Evolutionary conservation across 768 basidiomycete genomes (phyloP), one percentile per base, ranked within the genome.

Genomic region (Suillus lakei): DNA sequence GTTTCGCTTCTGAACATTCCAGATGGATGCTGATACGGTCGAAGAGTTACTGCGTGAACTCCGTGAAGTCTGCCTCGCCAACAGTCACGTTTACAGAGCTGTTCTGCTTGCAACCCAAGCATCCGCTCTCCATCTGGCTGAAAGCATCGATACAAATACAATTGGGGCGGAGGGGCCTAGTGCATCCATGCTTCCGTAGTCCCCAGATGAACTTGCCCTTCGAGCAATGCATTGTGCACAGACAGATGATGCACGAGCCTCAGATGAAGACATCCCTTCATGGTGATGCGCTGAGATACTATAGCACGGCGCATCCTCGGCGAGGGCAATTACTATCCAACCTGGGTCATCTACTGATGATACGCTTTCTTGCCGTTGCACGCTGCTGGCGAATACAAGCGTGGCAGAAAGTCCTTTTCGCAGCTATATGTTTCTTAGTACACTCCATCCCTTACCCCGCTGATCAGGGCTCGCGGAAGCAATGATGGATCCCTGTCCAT

Each of bases 321-420:
- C 41, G 63, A 39, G 63, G 55, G 58, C 12, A 15, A 26, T 15
- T 69, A 63, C 63, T 69, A 60, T 21, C 46, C 60, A 10, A 62
- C 62, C 10, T 62, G 44, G 71, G 66, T 26, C 43, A 9, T 59
- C 51, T 62, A 21, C 62, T 69, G 21, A 0, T 28, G 36, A 7
- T 67, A 67, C 39, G 41, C 62, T 28, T 48, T 61, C 4, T 26
- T 68, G 21, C 67, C 67, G 15, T 38, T 68, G 9, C 67, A 68
- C 48, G 65, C 67, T 60, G 62, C 65, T 4, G 65, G 64, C 0
- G 56, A 50, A 43, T 58, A 5, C 63, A 30, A 55, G 12, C 21
- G 30, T 3, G 10, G 58, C 63, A 18, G 36, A n/a, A 36, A 59
- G 23, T 13, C 5, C 62, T 15, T 63, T 41, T 13, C 28, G 34